Percentiles rank a stretch among this genome's conserved stretches.
Conservation (phyloP, 1,284 basidiomycete species). For the Afroboletus lepidellus region DNA sequence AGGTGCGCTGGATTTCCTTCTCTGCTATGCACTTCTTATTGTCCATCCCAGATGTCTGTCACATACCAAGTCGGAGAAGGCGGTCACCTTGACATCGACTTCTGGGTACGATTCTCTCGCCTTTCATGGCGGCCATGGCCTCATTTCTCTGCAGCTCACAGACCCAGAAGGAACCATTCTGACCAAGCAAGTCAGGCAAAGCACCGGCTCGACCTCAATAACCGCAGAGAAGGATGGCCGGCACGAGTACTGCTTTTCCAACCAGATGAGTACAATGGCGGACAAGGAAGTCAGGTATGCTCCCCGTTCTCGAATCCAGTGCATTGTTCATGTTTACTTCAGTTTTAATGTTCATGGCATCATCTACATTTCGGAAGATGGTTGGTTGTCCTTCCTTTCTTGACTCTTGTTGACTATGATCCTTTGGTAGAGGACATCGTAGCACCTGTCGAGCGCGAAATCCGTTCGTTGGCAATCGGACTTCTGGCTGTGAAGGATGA, state of each 20-base stretch:
- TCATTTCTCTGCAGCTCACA: slow-evolving; percentile 53
- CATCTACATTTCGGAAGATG: slow-evolving; percentile 88
- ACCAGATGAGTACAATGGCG: slow-evolving; percentile 93
- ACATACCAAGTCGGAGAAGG: slow-evolving; percentile 98
- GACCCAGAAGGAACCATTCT: slow-evolving; percentile 73
- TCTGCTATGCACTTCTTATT: slow-evolving; percentile 6
- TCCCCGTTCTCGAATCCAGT: not conserved
- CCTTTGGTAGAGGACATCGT: slow-evolving; percentile 57
- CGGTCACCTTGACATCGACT: slow-evolving; percentile 96
- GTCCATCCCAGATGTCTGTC: slow-evolving; percentile 83
- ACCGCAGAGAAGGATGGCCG: slow-evolving; percentile 86
- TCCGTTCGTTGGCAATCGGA: slow-evolving; percentile 83
- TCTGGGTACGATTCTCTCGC: slow-evolving; percentile 63
- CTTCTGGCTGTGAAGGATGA: slow-evolving; percentile 95
- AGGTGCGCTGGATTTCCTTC: slow-evolving; percentile 47
- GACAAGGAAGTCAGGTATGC: slow-evolving; percentile 91
- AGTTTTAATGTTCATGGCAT: slow-evolving; percentile 99
- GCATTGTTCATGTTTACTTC: slow-evolving; percentile 7
- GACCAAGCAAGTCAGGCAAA: slow-evolving; percentile 80
- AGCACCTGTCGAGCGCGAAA: slow-evolving; percentile 95
- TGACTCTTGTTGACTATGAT: slow-evolving; percentile 19
- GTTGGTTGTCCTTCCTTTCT: slow-evolving; percentile 37
- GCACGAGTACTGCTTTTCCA: slow-evolving; percentile 97
- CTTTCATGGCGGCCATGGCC: not conserved
- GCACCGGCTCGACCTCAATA: slow-evolving; percentile 87